phyloP scores from a whole-genome alignment of 768 basidiomycete genomes.

The Serendipita sp. region DNA sequence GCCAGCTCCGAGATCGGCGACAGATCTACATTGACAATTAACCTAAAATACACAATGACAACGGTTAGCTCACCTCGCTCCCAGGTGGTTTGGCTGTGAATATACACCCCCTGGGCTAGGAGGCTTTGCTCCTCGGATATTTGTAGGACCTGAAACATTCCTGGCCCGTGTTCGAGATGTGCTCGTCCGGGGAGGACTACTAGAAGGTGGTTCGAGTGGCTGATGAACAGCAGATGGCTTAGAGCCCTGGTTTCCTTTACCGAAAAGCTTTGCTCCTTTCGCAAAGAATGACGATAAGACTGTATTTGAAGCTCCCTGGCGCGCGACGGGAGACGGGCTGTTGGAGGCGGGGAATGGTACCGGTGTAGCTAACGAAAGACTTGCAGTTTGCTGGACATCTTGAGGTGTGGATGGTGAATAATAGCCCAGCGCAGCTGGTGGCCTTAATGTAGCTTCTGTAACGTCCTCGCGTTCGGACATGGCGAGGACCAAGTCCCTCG shows the following conservation, averaged over 20 bases:
- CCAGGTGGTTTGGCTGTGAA: background rate
- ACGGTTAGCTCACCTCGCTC: background rate
- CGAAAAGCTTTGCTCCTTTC: background rate
- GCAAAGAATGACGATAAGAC: background rate
- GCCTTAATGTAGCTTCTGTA: background rate
- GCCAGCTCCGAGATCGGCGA: conserved; percentile 1
- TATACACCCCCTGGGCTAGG: background rate
- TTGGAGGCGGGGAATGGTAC: background rate
- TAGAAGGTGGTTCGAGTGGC: background rate
- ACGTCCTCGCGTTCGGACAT: background rate
- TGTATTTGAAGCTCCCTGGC: background rate
- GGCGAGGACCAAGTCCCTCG: background rate
- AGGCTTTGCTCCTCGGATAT: background rate
- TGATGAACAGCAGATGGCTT: background rate
- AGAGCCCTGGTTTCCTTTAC: background rate
- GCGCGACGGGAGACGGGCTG: background rate
- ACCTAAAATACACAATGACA: background rate
- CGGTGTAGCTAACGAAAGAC: background rate
- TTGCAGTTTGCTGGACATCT: too few relatives aligned
- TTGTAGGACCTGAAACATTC: background rate
- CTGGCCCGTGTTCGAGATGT: background rate
- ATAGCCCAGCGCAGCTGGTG: background rate
- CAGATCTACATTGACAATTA: background rate
- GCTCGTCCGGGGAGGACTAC: background rate
- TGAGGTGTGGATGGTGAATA: background rate